phyloP scores from a whole-genome alignment of 768 basidiomycete species.

The Cyclocybe cylindracea region DNA sequence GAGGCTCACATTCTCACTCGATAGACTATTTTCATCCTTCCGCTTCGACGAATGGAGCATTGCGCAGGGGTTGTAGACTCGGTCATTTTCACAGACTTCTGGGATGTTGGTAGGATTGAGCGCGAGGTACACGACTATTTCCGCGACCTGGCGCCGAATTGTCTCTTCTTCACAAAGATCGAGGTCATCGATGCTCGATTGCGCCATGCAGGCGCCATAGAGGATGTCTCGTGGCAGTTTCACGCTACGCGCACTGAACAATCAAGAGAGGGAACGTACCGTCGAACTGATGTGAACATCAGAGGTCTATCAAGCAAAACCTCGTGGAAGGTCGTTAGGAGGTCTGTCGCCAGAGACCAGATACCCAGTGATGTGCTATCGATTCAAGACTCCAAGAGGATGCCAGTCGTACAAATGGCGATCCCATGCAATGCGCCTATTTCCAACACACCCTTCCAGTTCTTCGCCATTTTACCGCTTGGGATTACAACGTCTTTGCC shows the following conservation, averaged over 20 bases:
- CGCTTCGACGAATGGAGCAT: slow-evolving; percentile 35
- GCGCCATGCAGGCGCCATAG: slow-evolving; percentile 17
- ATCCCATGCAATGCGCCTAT: slow-evolving; percentile 12
- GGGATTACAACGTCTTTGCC: slow-evolving; percentile 40
- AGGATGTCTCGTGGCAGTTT: slow-evolving; percentile 22
- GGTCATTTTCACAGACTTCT: slow-evolving; percentile 20
- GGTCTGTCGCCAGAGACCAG: slow-evolving; percentile 10
- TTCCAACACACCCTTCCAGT: slow-evolving; percentile 11
- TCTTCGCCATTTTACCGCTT: slow-evolving; percentile 48
- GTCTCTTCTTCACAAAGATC: slow-evolving; percentile 43
- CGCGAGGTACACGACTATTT: slow-evolving; percentile 32
- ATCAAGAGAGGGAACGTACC: slow-evolving; percentile 5
- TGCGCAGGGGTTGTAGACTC: slow-evolving; percentile 13
- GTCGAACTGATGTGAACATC: slow-evolving; percentile 9
- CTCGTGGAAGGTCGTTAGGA: slow-evolving; percentile 15
- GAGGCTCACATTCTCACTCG: not conserved
- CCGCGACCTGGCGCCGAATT: slow-evolving; percentile 30
- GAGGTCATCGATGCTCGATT: slow-evolving; percentile 24
- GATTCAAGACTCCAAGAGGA: slow-evolving; percentile 15
- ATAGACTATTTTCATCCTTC: slow-evolving; percentile 38
- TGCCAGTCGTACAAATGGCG: slow-evolving; percentile 34
- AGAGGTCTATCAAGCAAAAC: not conserved
- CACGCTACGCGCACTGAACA: slow-evolving; percentile 15
- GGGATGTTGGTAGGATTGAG: slow-evolving; percentile 21
- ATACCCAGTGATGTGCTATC: slow-evolving; percentile 8